Evolutionary conservation across 2,329 filamentous ascomycete species (phyloP), one percentile per base, ranked within the genome.

Genomic region (Ilyonectria destructans): DNA sequence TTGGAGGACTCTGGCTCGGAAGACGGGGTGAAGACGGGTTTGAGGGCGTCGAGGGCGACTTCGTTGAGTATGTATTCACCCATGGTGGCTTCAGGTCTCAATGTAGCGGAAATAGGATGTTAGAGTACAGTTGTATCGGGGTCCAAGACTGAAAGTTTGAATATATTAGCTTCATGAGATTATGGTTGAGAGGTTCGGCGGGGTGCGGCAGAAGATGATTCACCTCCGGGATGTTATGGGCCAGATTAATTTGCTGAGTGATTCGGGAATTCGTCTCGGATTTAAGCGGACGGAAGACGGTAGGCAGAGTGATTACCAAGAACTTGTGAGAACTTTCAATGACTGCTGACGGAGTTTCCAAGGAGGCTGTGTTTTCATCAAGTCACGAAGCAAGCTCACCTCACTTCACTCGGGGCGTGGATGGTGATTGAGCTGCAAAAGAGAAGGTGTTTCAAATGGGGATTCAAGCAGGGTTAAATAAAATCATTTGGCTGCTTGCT

Each of bases 1-100:
- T 61, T 23, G 58, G 61, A 21, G 68, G 61, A 61, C 51, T 77
- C 75, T 29, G 71, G 62, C 6, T 68, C 62, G 33, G 45, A 62
- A 29, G 65, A 76, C 58, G 51, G 69, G 8, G 31, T 51, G 40
- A 58, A 73, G 54, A 91, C 82, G 26, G 80, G 66, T 6, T 67
- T 65, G 65, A 79, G 71, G n/a, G 66, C 55, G 45, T 45, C 60
- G 54, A 75, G 67, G 35, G 59, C 57, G 15, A 72, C 69, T 40
- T 74, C 74, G 40, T 68, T 49, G 49, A 13, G 19, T 17, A 21
- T 37, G 45, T 48, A 40, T 5, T 65, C 62, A 23, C 62, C 65
- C 73, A 75, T 75, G 23, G 52, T 67, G 19, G 40, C 13, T 23
- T 26, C 19, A 17, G 15, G 13, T 58, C 23, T 46, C 19, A 7